Base-by-base conservation (phyloP, 1,284 basidiomycete genomes). In the Ustilago esculenta region DNA sequence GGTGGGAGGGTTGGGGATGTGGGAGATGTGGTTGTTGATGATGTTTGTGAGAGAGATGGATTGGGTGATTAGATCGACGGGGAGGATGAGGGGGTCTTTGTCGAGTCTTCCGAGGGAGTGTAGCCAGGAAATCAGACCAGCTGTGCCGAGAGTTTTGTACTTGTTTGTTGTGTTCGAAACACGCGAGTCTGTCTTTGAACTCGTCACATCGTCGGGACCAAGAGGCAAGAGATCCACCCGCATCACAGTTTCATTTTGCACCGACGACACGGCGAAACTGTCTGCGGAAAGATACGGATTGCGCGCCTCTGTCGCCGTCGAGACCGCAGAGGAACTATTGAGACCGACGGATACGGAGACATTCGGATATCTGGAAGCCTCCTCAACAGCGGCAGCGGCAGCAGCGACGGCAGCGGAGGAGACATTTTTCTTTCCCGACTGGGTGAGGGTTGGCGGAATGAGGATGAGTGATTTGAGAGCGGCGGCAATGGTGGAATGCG, bases 51-150 rank as follows among this genome's bases (percentile, higher is more conserved):
- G 67, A 25, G 79, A 75, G 34, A 77, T 12, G 21, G 68, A 60
- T 15, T 78, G 77, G 15, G 64, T 64, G 49, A 81, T 58, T 30
- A 81, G 40, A 49, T 81, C 80, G 27, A 77, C 64, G 3, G 80
- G 80, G 18, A 81, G 68, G n/a, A 81, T 53, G 27, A 81, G 70
- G 12, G 79, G 80, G 33, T 80, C 75, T 30, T 71, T 74, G 48
- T 75, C 71, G 20, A 81, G 63, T 51, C 72, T 66, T 18, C 76
- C 75, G 45, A 77, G 64, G 14, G 66, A 69, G n/a, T 72, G 66
- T n/a, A 80, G 67, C 80, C 80, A 81, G n/a, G 67, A 61, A 30
- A 81, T 56, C 21, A 81, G 68, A 24, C 79, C 73, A 10, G 80
- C 78, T 9, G 79, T 81, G 21, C 80, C 79, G 42, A 75, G 68